These are phyloP conservation scores for Phytopythium sindhum DNA, from an alignment of 352 stramenopile genomes.

Conservation along the genomic window DNA sequence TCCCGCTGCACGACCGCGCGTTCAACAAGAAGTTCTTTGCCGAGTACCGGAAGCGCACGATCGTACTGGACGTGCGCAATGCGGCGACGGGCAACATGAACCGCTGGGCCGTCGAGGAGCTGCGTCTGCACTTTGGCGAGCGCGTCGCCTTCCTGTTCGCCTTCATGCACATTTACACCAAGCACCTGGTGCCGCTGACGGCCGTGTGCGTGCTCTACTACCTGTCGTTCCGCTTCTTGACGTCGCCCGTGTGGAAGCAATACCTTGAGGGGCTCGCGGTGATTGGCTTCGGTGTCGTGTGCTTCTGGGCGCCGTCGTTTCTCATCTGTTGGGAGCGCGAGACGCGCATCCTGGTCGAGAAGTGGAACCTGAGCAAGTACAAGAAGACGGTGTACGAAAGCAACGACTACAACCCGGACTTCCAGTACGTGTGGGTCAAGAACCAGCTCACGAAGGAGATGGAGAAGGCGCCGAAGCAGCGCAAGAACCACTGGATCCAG, in stretches of 20 bases:
- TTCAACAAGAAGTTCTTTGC: constrained; percentile 89
- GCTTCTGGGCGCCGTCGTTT: constrained; percentile 83
- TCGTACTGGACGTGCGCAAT: constrained; percentile 67
- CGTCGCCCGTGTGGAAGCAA: constrained; percentile 52
- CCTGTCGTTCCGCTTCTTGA: constrained; percentile 63
- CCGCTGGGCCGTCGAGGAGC: constrained; percentile 82
- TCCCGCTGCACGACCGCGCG: constrained; percentile 77
- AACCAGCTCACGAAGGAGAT: constrained; percentile 87
- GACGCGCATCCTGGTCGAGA: constrained; percentile 83
- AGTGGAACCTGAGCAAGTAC: constrained; percentile 87
- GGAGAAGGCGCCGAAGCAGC: constrained; percentile 82
- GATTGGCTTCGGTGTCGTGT: constrained; percentile 67
- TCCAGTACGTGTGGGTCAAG: constrained; percentile 85
- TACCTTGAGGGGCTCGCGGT: constrained; percentile 71
- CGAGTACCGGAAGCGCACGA: constrained; percentile 81
- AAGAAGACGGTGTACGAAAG: constrained; percentile 88
- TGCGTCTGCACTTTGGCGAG: constrained; percentile 85
- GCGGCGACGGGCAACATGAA: constrained; percentile 73
- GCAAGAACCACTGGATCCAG: constrained; percentile 84
- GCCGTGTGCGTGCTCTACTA: constrained; percentile 71
- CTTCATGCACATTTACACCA: constrained; percentile 90
- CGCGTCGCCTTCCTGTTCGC: constrained; percentile 88
- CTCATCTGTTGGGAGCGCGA: constrained; percentile 84
- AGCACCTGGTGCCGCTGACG: constrained; percentile 75
- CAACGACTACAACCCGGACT: constrained; percentile 83